Evolutionary conservation across 2,329 filamentous ascomycete species (phyloP).

Genomic region (Curvularia spicifera): DNA sequence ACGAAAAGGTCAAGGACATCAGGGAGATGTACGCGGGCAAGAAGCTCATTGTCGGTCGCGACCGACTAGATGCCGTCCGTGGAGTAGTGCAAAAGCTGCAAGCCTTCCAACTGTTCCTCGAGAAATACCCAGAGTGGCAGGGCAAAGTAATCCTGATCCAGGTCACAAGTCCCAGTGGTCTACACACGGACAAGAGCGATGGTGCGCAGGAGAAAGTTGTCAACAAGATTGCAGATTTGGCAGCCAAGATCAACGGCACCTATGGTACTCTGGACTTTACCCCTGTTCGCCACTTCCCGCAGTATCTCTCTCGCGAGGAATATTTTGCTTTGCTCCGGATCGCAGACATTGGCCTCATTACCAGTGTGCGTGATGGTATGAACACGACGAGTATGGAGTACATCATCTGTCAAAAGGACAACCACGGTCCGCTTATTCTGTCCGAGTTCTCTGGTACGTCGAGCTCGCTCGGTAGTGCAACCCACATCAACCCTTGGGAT

Average conservation of each 20-base stretch:
- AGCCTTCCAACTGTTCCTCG: conserved; percentile 90
- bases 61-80: conserved; percentile 89
- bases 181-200: conserved; percentile 74
- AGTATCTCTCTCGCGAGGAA: conserved; percentile 87
- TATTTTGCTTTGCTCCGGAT: conserved; percentile 93
- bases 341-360: conserved; percentile 91
- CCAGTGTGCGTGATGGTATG: conserved; percentile 95
- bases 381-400: conserved; percentile 97
- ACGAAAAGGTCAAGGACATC: conserved; percentile 74
- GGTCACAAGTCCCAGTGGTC: conserved; percentile 85
- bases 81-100: conserved; percentile 96
- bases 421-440: conserved; percentile 85
- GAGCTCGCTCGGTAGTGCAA: conserved; percentile 80
- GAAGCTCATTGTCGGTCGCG: conserved; percentile 93
- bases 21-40: conserved; percentile 82
- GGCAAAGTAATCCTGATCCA: conserved; percentile 93
- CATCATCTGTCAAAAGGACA: conserved; percentile 87
- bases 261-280: conserved; percentile 89
- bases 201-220: conserved; percentile 80
- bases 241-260: conserved; percentile 87
- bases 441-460: conserved; percentile 97
- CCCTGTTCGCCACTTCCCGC: conserved; percentile 92
- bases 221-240: conserved; percentile 87
- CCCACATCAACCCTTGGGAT: conserved; percentile 98
- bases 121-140: conserved; percentile 88